phyloP scores from a whole-genome alignment of 495 filamentous ascomycete genomes.

The Apiosordaria backusii region DNA sequence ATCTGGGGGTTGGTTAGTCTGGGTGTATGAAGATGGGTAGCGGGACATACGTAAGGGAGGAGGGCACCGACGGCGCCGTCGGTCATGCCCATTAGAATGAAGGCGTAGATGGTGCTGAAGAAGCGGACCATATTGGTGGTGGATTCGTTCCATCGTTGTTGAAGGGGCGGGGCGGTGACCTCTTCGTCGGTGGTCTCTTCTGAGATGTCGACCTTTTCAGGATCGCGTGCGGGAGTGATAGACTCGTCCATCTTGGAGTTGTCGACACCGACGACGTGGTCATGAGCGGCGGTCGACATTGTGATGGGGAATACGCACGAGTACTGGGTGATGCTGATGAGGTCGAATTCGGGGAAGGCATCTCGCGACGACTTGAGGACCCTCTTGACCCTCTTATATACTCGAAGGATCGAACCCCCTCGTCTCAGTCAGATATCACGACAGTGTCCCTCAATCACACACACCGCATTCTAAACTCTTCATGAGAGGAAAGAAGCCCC shows the following conservation, averaged over 20 bases:
- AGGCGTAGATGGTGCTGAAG: constrained; percentile 64
- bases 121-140: constrained; percentile 62
- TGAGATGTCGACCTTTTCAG: constrained; percentile 10
- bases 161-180: neutral
- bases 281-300: constrained; percentile 9
- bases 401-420: neutral
- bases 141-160: constrained; percentile 63
- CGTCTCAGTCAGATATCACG: neutral
- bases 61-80: constrained; percentile 68
- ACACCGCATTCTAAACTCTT: neutral
- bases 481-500: neutral
- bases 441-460: neutral
- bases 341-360: neutral
- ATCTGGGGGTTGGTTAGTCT: constrained; percentile 32
- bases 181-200: constrained; percentile 18
- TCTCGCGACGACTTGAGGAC: neutral
- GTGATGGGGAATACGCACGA: neutral
- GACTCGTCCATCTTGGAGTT: neutral
- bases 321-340: neutral
- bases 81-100: constrained; percentile 76
- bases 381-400: neutral
- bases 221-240: neutral
- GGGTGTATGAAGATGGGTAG: too few species aligned
- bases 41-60: constrained; percentile 11
- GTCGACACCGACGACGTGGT: neutral